A percentile compares a stretch with the other conserved stretches of the same genome.
phyloP scores from a whole-genome alignment of 768 basidiomycete species.

The Gloeophyllum trabeum region DNA sequence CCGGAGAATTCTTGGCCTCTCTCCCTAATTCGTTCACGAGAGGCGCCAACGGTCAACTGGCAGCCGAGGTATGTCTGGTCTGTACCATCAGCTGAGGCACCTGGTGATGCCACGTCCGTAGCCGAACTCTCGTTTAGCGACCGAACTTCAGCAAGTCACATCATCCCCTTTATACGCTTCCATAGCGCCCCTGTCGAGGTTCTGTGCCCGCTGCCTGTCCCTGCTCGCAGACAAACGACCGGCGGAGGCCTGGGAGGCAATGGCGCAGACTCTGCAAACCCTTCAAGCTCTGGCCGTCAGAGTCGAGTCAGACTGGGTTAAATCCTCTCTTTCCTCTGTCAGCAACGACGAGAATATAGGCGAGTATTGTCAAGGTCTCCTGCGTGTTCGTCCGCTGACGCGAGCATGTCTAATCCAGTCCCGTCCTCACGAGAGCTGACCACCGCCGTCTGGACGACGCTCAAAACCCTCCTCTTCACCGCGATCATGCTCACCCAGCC shows the following conservation, averaged over 20 bases:
- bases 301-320: constrained; percentile 38
- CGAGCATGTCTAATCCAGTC: constrained; percentile 17
- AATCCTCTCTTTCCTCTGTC: constrained; percentile 20
- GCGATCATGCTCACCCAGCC: constrained; percentile 60
- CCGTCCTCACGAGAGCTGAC: constrained; percentile 31
- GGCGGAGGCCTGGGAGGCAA: constrained; percentile 10
- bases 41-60: too few species aligned
- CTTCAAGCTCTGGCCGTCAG: constrained; percentile 24
- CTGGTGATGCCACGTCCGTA: too few species aligned
- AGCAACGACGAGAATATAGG: constrained; percentile 14
- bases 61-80: too few species aligned
- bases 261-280: constrained; percentile 16
- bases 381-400: constrained; percentile 3
- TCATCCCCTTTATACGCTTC: constrained; percentile 24
- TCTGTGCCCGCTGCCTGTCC: constrained; percentile 22
- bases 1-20: constrained; percentile 41
- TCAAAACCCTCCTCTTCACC: constrained; percentile 72
- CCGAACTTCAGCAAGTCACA: too few species aligned
- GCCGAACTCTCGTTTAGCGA: too few species aligned
- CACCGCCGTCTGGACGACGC: constrained; percentile 48
- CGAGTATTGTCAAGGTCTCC: constrained; percentile 22
- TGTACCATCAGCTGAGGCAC: too few species aligned
- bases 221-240: constrained; percentile 23
- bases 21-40: constrained; percentile 22
- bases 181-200: constrained; percentile 28